These are phyloP conservation scores for Golubevia pallescens DNA, from an alignment of 1,284 basidiomycete species.

Conservation along the genomic window DNA sequence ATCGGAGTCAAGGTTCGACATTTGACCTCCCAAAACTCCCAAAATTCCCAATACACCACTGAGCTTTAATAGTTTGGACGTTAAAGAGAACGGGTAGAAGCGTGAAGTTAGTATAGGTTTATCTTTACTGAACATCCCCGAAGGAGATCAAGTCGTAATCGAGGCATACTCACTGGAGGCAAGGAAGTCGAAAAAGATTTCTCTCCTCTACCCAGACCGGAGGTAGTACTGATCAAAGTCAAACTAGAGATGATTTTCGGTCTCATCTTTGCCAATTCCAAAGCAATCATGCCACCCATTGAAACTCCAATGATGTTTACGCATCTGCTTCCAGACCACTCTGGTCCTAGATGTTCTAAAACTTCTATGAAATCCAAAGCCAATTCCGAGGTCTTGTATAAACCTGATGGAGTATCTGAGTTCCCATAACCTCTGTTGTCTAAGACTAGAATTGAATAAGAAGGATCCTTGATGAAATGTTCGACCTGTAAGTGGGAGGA, in stretches of 20 bases:
- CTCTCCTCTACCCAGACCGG: conserved; percentile 26
- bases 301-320: conserved; percentile 54
- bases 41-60: conserved; percentile 41
- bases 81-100: no score
- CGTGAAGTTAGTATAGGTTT: no score
- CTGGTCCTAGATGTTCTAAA: conserved; percentile 30
- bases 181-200: conserved; percentile 9
- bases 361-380: conserved; percentile 50
- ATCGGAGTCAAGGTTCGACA: conserved; percentile 33
- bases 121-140: no score
- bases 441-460: conserved; percentile 52
- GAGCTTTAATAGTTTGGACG: no score
- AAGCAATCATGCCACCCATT: conserved; percentile 63
- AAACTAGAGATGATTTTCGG: conserved; percentile 27
- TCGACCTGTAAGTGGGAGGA: conserved; percentile 34
- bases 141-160: no score
- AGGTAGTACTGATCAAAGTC: conserved; percentile 47
- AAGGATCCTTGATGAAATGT: conserved; percentile 30
- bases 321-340: conserved; percentile 33
- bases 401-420: conserved; percentile 42
- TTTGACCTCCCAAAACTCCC: conserved; percentile 28
- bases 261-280: conserved; percentile 24
- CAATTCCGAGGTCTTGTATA: conserved; percentile 52
- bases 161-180: conserved; percentile 13
- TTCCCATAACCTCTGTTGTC: conserved; percentile 61